Conservation (phyloP, 2,329 filamentous ascomycete species). For the Celoporthe dispersa region DNA sequence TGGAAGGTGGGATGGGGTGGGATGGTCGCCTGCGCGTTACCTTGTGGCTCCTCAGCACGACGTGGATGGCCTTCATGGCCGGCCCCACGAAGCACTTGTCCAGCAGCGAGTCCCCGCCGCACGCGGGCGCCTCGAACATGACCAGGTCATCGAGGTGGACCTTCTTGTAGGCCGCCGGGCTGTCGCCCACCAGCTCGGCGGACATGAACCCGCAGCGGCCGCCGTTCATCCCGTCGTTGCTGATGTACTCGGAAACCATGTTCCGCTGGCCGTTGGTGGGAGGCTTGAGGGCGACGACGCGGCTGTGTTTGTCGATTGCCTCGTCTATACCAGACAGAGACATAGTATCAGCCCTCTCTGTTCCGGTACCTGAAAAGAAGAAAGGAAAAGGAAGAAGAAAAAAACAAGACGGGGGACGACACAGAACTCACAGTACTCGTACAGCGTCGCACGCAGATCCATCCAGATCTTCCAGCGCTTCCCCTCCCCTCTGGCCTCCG, state of each 20-base stretch:
- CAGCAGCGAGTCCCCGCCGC: conserved; percentile 7
- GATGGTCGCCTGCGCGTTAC: no score
- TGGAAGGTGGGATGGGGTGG: no score
- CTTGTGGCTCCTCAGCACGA: neutral
- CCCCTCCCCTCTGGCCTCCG: conserved; percentile 4
- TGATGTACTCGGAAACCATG: conserved; percentile 20
- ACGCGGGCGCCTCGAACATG: conserved; percentile 16
- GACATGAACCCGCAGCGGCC: conserved; percentile 19
- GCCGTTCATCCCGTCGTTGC: conserved; percentile 10
- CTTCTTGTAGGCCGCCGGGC: conserved; percentile 19
- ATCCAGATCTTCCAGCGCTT: conserved; percentile 23
- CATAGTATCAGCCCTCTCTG: neutral
- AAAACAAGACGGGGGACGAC: neutral
- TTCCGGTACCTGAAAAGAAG: neutral
- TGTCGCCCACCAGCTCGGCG: conserved; percentile 16
- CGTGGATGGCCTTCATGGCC: conserved; percentile 10
- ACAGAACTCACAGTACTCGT: conserved; percentile 21
- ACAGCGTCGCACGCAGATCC: conserved; percentile 6
- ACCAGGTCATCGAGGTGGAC: conserved; percentile 18
- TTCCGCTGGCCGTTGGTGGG: conserved; percentile 16
- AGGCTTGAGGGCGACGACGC: conserved; percentile 7
- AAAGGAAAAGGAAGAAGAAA: neutral
- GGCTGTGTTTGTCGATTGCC: conserved; percentile 16
- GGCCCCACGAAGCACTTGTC: conserved; percentile 18
- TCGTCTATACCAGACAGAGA: conserved; percentile 17